These are phyloP conservation scores for Daldinia loculata DNA, from an alignment of 495 filamentous ascomycete species.

Conservation along the genomic window DNA sequence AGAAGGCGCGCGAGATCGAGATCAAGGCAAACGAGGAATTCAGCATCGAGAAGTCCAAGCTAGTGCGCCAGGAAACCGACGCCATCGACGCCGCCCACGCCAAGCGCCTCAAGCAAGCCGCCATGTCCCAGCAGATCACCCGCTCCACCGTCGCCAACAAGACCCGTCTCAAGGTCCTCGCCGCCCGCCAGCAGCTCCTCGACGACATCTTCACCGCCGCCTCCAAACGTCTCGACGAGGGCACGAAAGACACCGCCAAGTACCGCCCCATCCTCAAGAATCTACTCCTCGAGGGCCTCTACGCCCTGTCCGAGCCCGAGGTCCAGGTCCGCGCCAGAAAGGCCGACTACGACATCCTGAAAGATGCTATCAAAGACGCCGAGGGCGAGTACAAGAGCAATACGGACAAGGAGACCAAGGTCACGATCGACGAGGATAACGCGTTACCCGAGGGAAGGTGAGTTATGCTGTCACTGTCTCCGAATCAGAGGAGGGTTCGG, in stretches of 20 bases:
- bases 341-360: slow-evolving; percentile 76
- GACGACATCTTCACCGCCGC: slow-evolving; percentile 90
- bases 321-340: slow-evolving; percentile 77
- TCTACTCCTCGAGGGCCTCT: slow-evolving; percentile 88
- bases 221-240: slow-evolving; percentile 68
- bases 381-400: slow-evolving; percentile 81
- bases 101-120: slow-evolving; percentile 97
- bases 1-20: slow-evolving; percentile 96
- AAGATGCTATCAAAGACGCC: slow-evolving; percentile 78
- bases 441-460: slow-evolving; percentile 84
- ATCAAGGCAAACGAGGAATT: slow-evolving; percentile 99
- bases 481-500: neutral
- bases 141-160: slow-evolving; percentile 94
- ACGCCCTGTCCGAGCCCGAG: slow-evolving; percentile 82
- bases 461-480: slow-evolving; percentile 47
- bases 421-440: slow-evolving; percentile 77
- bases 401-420: slow-evolving; percentile 68
- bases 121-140: slow-evolving; percentile 97
- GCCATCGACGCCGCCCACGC: slow-evolving; percentile 91
- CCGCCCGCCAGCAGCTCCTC: slow-evolving; percentile 85
- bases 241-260: slow-evolving; percentile 71
- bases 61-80: slow-evolving; percentile 91
- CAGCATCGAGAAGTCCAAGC: slow-evolving; percentile 96
- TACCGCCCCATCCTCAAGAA: slow-evolving; percentile 80
- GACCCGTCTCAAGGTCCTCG: slow-evolving; percentile 86